These are phyloP conservation scores for Tricharina praecox DNA, from an alignment of 495 filamentous ascomycete species.

Conservation along the genomic window DNA sequence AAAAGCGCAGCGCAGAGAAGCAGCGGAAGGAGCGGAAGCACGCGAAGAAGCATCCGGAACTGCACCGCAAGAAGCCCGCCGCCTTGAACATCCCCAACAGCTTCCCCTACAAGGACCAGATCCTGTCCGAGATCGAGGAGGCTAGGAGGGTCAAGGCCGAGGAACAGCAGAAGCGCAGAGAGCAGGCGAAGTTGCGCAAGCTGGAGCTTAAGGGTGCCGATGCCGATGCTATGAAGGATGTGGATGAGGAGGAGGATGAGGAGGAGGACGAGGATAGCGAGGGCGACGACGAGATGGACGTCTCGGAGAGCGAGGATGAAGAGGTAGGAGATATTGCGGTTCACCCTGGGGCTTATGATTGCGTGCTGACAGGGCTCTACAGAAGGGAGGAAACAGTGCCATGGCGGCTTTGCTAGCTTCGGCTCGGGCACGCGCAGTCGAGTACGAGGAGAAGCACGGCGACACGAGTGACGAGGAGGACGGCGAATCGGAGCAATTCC, in stretches of 20 bases:
- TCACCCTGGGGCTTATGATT: not conserved
- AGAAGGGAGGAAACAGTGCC: constrained; percentile 53
- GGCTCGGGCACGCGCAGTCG: constrained; percentile 63
- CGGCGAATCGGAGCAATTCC: constrained; percentile 36
- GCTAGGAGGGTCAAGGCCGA: constrained; percentile 61
- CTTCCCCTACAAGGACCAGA: constrained; percentile 93
- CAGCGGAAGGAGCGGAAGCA: constrained; percentile 73
- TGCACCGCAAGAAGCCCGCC: constrained; percentile 70
- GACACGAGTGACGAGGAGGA: constrained; percentile 34
- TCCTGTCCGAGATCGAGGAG: constrained; percentile 88
- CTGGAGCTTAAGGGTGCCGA: constrained; percentile 24
- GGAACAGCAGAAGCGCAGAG: constrained; percentile 49
- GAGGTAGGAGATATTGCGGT: not conserved
- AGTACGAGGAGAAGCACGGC: constrained; percentile 44
- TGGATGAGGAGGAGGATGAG: constrained; percentile 28
- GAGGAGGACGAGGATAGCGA: constrained; percentile 36
- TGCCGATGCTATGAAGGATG: constrained; percentile 31
- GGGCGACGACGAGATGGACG: constrained; percentile 34
- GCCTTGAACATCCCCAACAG: constrained; percentile 71
- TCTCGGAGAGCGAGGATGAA: constrained; percentile 15
- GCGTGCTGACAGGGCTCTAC: constrained; percentile 26
- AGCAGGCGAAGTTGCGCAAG: constrained; percentile 51
- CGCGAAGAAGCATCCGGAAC: constrained; percentile 92
- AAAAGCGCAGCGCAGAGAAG: constrained; percentile 82
- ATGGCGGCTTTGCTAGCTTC: constrained; percentile 91